Percentiles rank a stretch among this genome's conserved stretches.
Evolutionary conservation across 2,329 filamentous ascomycete species (phyloP).

Genomic region (Aspergillus piperis): DNA sequence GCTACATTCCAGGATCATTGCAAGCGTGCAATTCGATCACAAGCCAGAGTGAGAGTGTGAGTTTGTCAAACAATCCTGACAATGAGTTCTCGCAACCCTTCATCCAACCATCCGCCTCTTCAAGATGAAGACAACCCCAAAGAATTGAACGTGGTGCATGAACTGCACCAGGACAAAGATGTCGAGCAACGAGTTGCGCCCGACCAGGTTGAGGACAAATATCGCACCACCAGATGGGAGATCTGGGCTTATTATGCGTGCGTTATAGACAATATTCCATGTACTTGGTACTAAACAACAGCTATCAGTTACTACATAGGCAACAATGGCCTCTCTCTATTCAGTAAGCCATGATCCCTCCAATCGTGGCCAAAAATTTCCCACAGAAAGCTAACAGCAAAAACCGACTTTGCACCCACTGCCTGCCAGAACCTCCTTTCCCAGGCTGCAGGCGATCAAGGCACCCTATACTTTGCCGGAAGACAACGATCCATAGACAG

Average conservation of each 20-base stretch:
- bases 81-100: background rate
- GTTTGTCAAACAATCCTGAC: background rate
- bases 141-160: background rate
- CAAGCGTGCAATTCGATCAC: background rate
- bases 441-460: constrained; percentile 59
- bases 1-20: background rate
- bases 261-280: constrained; percentile 22
- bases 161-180: constrained; percentile 5
- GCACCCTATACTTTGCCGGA: constrained; percentile 58
- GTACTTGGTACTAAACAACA: constrained; percentile 23
- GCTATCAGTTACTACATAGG: constrained; percentile 62
- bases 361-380: background rate
- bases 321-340: constrained; percentile 63
- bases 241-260: constrained; percentile 60
- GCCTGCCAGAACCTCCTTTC: constrained; percentile 66
- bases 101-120: background rate
- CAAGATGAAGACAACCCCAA: background rate
- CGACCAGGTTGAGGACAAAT: constrained; percentile 57
- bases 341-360: constrained; percentile 45
- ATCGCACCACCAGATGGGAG: constrained; percentile 55
- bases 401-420: constrained; percentile 59
- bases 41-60: background rate
- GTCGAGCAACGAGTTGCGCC: constrained; percentile 50
- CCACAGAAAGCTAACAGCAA: background rate
- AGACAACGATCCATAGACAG: constrained; percentile 62